Evolutionary conservation across 2,329 filamentous ascomycete species (phyloP), one percentile per base, ranked within the genome.

Genomic region (Pseudogymnoascus sp.): DNA sequence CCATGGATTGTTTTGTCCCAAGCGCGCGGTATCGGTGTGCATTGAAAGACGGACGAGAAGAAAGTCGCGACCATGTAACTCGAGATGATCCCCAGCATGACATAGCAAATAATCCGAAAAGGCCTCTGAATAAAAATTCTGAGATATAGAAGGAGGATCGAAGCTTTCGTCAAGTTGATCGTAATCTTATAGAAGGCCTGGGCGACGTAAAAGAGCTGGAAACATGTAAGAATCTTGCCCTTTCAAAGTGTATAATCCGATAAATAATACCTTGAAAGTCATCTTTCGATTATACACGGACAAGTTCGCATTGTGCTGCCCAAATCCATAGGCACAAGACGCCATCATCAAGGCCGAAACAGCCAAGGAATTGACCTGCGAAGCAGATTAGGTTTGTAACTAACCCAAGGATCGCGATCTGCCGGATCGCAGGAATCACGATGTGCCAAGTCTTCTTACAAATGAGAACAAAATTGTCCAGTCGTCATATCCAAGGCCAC

Each of bases 131-230:
- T 72, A 63, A 84, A 84, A 55, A 83, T 81, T 27, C 80, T 79
- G 21, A 81, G 78, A 66, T 83, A 84, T 15, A 84, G 75, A 2
- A 81, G 71, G 5, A 83, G 69, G 60, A 83, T 80, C 2, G 81
- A 82, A 1, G 77, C 70, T 66, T 84, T 84, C 2, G 79, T 81
- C 33, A 81, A 71, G 67, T 80, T 81, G 63, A 83, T 79, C 42
- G 78, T 79, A 65, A 81, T 70, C 66, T 83, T 83, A 71, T 84
- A 84, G 63, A 80, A 78, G 60, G 80, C 77, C 65, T 83, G 80
- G 2, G 79, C 76, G 27, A 80, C 69, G 64, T 78, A 82, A 68
- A 82, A 83, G 17, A 77, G 68, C 80, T 82, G 38, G n/a, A 8
- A 4, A 2, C 15, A 9, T 39, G 48, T 58, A 44, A 58, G 38